Percentiles rank a stretch among this genome's conserved stretches.
Evolutionary conservation across 148 eudicot species (phyloP).

Genomic region (Vaccinium corymbosum): DNA sequence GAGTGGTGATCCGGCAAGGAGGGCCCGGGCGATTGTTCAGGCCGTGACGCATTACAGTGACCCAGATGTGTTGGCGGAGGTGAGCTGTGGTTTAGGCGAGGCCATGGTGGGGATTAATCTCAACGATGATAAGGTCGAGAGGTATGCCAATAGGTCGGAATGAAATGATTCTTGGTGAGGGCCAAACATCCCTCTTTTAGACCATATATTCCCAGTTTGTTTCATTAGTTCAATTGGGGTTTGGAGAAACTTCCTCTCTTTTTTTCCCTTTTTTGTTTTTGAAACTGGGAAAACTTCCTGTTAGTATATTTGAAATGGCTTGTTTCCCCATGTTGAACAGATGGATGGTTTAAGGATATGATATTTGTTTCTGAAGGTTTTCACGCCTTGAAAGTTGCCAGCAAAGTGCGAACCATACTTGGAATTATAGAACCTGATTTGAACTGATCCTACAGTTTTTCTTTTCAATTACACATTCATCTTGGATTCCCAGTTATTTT

Average conservation of each 20-base stretch:
- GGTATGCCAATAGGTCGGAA: constrained; percentile 71
- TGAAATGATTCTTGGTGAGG: constrained; percentile 18
- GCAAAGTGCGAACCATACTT: not conserved
- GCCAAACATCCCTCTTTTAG: not conserved
- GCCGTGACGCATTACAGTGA: constrained; percentile 92
- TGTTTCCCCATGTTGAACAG: not conserved
- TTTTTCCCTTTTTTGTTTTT: no score
- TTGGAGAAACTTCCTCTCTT: not conserved
- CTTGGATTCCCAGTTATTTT: no score
- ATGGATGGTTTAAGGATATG: not conserved
- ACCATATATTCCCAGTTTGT: not conserved
- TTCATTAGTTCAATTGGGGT: not conserved
- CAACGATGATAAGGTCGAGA: constrained; percentile 67
- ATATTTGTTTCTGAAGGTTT: not conserved
- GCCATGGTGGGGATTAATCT: constrained; percentile 88
- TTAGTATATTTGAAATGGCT: not conserved
- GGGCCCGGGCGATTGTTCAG: constrained; percentile 78
- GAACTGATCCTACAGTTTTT: no score
- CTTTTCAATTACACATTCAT: no score
- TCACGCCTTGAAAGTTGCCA: not conserved
- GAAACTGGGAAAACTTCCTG: not conserved
- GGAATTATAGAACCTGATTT: no score
- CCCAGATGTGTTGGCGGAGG: constrained; percentile 66
- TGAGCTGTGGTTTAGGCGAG: constrained; percentile 78
- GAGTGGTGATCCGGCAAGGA: constrained; percentile 65